Percentiles rank a stretch among this genome's conserved stretches.
These are phyloP conservation scores for Thymus mandschuricus DNA, from an alignment of 257 asterid genomes.

Conservation along the genomic window DNA sequence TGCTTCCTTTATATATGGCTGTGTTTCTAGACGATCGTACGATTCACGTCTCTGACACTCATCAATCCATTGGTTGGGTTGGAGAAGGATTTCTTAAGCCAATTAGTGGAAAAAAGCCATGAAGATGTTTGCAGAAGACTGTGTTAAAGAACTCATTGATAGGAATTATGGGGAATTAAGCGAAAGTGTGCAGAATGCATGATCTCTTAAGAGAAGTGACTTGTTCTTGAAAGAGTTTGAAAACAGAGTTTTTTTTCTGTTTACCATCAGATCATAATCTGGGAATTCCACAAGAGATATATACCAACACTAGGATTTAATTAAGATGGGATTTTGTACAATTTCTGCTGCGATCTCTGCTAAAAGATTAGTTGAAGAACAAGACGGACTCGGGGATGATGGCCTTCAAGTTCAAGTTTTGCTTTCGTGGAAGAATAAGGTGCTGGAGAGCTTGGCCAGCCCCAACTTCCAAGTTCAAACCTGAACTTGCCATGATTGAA, in stretches of 20 bases:
- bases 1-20: conserved; percentile 5
- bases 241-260: conserved; percentile 4
- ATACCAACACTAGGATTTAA: conserved; percentile 5
- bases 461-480: not conserved
- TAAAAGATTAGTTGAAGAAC: not conserved
- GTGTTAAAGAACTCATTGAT: not conserved
- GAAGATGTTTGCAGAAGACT: conserved; percentile 8
- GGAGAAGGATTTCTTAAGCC: conserved; percentile 6
- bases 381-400: not conserved
- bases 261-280: not conserved
- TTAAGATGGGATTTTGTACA: not conserved
- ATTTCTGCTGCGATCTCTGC: not conserved
- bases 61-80: conserved; percentile 4
- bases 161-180: conserved; percentile 11
- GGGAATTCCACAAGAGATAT: not conserved
- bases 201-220: conserved; percentile 30
- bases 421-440: not conserved
- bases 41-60: not conserved
- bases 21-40: not conserved
- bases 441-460: not conserved
- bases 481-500: not conserved
- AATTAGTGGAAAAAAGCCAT: not conserved
- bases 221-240: conserved; percentile 9
- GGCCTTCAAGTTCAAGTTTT: not conserved
- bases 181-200: conserved; percentile 13